Base-by-base conservation (phyloP, 1,284 basidiomycete genomes). In the Sanghuangporus weigelae region DNA sequence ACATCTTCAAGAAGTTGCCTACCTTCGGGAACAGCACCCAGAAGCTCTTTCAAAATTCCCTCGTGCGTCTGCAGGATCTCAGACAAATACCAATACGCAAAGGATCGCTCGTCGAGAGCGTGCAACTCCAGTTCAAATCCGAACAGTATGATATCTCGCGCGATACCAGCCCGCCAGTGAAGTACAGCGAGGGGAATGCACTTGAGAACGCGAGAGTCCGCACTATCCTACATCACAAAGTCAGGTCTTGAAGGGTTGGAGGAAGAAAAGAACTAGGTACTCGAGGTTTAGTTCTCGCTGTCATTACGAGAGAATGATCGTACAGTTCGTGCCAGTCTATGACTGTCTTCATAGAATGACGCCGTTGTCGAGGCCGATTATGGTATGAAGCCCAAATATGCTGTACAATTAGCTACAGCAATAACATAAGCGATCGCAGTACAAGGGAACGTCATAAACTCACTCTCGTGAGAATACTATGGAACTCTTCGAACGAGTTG, bases 111-210 rank as follows among this genome's bases (percentile, higher is more conserved):
- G 48, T 87, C 81, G 0, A 77, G 72, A 7, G 82, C 78, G 69
- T 93, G 92, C 7, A 95, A 73, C 51, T 90, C 86, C 31, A 93
- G 76, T 70, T 93, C 90, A 67, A 92, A 89, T 1, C 90, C 92
- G 0, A 88, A 85, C 56, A 89, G 76, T 8, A 92, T 74, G 19
- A 93, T 78, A 67, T 94, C 89, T 44, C 84, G 79, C 10, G 90
- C 79, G 23, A 82, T 76, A 4, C 81, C 76, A 26, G 92, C 73
- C 57, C 89, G 81, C 78, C 86, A 84, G 14, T 84, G 67, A 16
- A 86, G 74, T 2, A 84, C 78, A 0, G 79, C 77, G 3, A 77
- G 72, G 1, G 83, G 81, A 6, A 84, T 65, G 35, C 79, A 72
- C 23, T 68, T 66, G 1, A 85, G 58, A 2, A 83, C 70, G 44